These are phyloP conservation scores for Podaxis rugospora DNA, from an alignment of 768 basidiomycete species.

Conservation along the genomic window DNA sequence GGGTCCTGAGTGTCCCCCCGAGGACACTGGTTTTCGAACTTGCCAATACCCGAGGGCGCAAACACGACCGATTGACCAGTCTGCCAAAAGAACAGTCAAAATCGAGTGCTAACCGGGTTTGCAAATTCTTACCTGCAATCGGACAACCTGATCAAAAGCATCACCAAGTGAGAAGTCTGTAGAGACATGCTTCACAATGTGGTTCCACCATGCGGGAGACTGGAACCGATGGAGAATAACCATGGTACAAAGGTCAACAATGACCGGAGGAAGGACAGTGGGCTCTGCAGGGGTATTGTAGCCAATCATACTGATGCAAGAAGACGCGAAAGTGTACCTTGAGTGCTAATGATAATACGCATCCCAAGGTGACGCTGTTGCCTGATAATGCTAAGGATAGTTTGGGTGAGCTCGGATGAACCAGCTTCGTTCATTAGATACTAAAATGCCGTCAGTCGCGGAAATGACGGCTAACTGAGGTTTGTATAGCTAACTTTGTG, in stretches of 20 bases:
- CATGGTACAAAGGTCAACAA: slow-evolving; percentile 64
- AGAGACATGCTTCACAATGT: slow-evolving; percentile 62
- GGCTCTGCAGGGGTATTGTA: slow-evolving; percentile 42
- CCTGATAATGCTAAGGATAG: slow-evolving; percentile 54
- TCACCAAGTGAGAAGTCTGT: slow-evolving; percentile 55
- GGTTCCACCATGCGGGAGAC: slow-evolving; percentile 73
- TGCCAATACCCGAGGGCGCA: slow-evolving; percentile 57
- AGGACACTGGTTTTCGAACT: slow-evolving; percentile 20
- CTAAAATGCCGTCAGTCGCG: slow-evolving; percentile 26
- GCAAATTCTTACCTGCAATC: slow-evolving; percentile 44
- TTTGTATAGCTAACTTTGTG: slow-evolving; percentile 48
- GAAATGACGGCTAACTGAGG: background rate
- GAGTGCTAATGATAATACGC: slow-evolving; percentile 71
- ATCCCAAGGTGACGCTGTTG: slow-evolving; percentile 71
- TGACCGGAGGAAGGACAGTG: slow-evolving; percentile 62
- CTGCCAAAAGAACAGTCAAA: slow-evolving; percentile 26
- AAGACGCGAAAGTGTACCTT: slow-evolving; percentile 38
- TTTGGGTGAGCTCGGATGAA: slow-evolving; percentile 51
- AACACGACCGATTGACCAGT: slow-evolving; percentile 70
- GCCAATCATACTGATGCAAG: slow-evolving; percentile 1
- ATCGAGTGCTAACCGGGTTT: background rate
- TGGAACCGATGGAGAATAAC: slow-evolving; percentile 71
- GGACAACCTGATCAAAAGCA: slow-evolving; percentile 64
- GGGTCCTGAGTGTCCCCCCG: background rate
- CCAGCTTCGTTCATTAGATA: slow-evolving; percentile 49